A percentile compares a stretch with the other conserved stretches of the same genome.
These are phyloP conservation scores for Cercophora sp. DNA, from an alignment of 495 filamentous ascomycete species.

Conservation along the genomic window DNA sequence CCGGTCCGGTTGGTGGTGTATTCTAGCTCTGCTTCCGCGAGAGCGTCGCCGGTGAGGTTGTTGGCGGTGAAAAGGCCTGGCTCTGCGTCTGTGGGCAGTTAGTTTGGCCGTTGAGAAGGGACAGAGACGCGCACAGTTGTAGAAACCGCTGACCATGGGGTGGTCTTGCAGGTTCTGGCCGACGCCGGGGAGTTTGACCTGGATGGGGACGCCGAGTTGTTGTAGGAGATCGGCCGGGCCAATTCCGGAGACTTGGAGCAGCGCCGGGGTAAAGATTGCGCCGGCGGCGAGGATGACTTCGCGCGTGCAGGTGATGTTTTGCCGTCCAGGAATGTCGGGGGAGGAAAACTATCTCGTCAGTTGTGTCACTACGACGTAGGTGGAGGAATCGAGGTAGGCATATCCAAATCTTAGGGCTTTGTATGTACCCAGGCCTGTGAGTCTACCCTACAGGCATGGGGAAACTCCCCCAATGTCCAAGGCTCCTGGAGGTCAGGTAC, in stretches of 20 bases:
- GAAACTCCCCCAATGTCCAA: too few relatives aligned
- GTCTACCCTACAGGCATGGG: too few relatives aligned
- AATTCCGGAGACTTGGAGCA: slow-evolving; percentile 62
- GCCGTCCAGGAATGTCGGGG: slow-evolving; percentile 3
- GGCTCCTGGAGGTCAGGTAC: too few relatives aligned
- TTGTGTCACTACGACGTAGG: slow-evolving; percentile 1
- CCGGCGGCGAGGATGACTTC: slow-evolving; percentile 65
- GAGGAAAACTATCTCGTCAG: slow-evolving; percentile 18
- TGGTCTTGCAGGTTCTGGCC: slow-evolving; percentile 64
- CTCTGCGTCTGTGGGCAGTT: slow-evolving; percentile 26
- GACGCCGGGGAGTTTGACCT: slow-evolving; percentile 55
- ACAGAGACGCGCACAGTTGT: slow-evolving; percentile 28
- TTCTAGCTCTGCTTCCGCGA: slow-evolving; percentile 22
- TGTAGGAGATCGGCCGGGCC: slow-evolving; percentile 49
- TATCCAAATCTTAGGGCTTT: too few relatives aligned
- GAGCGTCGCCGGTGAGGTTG: slow-evolving; percentile 30
- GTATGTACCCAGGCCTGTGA: too few relatives aligned
- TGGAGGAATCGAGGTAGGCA: too few relatives aligned
- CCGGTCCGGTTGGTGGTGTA: slow-evolving; percentile 36
- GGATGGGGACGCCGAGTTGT: slow-evolving; percentile 44
- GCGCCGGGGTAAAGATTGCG: slow-evolving; percentile 54
- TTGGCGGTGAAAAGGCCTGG: slow-evolving; percentile 29
- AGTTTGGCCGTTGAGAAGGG: neutral
- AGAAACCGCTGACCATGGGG: slow-evolving; percentile 50
- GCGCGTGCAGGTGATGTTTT: slow-evolving; percentile 18